Base-by-base conservation (phyloP, 306 rosid species). In the cucumber (Cucumis sativus) region DNA sequence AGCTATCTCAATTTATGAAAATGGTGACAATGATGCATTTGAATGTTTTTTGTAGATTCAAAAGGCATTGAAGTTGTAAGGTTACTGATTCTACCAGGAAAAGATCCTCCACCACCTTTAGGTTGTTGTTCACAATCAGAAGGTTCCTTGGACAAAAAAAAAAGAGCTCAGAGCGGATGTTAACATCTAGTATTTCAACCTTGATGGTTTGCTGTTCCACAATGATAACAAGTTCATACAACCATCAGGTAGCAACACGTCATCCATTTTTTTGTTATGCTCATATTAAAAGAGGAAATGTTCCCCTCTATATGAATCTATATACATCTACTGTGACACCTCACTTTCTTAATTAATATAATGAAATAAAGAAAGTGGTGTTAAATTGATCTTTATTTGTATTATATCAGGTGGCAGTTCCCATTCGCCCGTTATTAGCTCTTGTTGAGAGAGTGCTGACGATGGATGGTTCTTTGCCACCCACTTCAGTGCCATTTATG, bases 381-480 rank as follows among this genome's bases (percentile, higher is more conserved):
- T 75, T 62, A 16, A 54, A 25, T 49, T 20, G 68, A 76, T 55
- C 49, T 47, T 81, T 18, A 23, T 45, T 43, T 82, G 76, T 70
- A 43, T 13, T 80, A 40, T 33, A 68, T 63, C 75, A 96, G 99
- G 98, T 89, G 33, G 84, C 86, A 47, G 87, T 88, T 68, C 99
- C 98, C 18, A 79, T 87, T 68, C 89, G 85, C 79, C 73, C 85
- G 18, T 77, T 96, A 62, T 78, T 89, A 78, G 79, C 80, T 58
- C 89, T 92, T 76, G 83, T 88, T 62, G 90, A 89, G 82, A 96
- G 99, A 86, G 90, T 89, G 78, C 77, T 96, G 83, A 86, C 55
- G 82, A 88, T 91, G 78, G 89, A 92, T 79, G 98, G 96, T 65
- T 86, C 97, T 73, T 69, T 91, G 79, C 89, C 96, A 74, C 86